Conservation (phyloP, 2,329 filamentous ascomycete genomes). For the Chaetomium olivaceum region DNA sequence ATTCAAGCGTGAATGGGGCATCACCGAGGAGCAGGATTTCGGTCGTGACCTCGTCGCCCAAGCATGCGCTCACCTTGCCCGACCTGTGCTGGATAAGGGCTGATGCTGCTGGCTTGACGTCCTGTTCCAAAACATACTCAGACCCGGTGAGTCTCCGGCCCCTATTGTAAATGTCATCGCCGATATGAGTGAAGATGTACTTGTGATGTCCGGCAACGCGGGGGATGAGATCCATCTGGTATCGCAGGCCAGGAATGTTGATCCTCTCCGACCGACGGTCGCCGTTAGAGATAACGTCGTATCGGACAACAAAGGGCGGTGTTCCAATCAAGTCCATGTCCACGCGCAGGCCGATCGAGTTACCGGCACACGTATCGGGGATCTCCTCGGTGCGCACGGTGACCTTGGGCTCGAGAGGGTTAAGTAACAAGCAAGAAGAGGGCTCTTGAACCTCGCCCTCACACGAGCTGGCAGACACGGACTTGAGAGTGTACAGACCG, state of each 20-base stretch:
- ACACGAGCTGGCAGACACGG: slow-evolving; percentile 78
- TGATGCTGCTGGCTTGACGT: slow-evolving; percentile 88
- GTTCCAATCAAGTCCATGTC: slow-evolving; percentile 89
- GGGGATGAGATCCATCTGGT: slow-evolving; percentile 83
- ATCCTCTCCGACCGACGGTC: slow-evolving; percentile 57
- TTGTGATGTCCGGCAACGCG: slow-evolving; percentile 78
- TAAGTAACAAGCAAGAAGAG: slow-evolving; percentile 87
- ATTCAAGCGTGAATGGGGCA: slow-evolving; percentile 84
- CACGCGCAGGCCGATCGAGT: slow-evolving; percentile 85
- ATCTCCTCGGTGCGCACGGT: slow-evolving; percentile 76
- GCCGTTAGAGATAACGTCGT: slow-evolving; percentile 68
- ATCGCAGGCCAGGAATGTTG: slow-evolving; percentile 68
- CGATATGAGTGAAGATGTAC: slow-evolving; percentile 80
- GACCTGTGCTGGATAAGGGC: slow-evolving; percentile 65
- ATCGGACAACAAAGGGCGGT: slow-evolving; percentile 83
- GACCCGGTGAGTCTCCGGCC: slow-evolving; percentile 62
- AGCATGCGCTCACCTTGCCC: slow-evolving; percentile 67
- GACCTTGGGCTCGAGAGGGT: slow-evolving; percentile 83
- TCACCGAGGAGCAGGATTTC: slow-evolving; percentile 78
- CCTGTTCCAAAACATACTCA: slow-evolving; percentile 72
- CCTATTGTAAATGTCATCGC: slow-evolving; percentile 81
- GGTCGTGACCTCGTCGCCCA: slow-evolving; percentile 76
- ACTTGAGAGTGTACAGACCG: slow-evolving; percentile 82
- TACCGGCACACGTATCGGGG: slow-evolving; percentile 91
- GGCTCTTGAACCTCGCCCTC: slow-evolving; percentile 88